These are phyloP conservation scores for Daldinia eschscholtzii DNA, from an alignment of 2,329 filamentous ascomycete species.

Conservation along the genomic window DNA sequence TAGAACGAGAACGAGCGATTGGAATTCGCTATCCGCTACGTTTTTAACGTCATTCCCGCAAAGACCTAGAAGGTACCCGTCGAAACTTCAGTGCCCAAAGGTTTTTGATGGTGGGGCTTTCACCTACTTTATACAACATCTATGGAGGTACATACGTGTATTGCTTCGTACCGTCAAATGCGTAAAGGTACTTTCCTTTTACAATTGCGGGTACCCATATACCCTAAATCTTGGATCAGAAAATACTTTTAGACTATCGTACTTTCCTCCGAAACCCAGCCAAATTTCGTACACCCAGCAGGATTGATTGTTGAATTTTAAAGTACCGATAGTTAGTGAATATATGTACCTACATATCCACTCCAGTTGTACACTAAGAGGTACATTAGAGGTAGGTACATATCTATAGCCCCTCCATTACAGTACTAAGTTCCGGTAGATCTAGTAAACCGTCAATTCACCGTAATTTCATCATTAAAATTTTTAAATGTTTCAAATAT, in stretches of 20 bases:
- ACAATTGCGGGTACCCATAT: neutral
- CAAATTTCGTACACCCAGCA: neutral
- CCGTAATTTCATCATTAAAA: no score
- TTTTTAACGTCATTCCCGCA: conserved; percentile 32
- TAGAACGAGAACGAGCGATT: conserved; percentile 1
- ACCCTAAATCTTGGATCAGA: neutral
- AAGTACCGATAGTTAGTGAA: conserved; percentile 24
- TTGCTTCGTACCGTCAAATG: neutral
- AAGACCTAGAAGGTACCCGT: conserved; percentile 4
- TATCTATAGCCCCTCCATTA: neutral
- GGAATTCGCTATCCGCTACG: conserved; percentile 25
- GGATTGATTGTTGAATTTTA: conserved; percentile 9
- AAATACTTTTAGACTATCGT: conserved; percentile 15
- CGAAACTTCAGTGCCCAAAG: conserved; percentile 22
- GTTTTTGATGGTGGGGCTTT: conserved; percentile 31
- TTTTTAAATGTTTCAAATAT: no score
- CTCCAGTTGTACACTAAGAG: neutral
- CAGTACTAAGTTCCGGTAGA: no score
- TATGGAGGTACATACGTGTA: conserved; percentile 9
- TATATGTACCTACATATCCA: no score
- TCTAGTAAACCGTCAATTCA: no score
- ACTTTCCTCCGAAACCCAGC: neutral
- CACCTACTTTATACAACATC: neutral
- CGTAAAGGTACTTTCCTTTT: neutral
- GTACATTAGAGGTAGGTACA: neutral